These are phyloP conservation scores for Candida quercuum DNA, from an alignment of 805 yeast species.

Conservation along the genomic window DNA sequence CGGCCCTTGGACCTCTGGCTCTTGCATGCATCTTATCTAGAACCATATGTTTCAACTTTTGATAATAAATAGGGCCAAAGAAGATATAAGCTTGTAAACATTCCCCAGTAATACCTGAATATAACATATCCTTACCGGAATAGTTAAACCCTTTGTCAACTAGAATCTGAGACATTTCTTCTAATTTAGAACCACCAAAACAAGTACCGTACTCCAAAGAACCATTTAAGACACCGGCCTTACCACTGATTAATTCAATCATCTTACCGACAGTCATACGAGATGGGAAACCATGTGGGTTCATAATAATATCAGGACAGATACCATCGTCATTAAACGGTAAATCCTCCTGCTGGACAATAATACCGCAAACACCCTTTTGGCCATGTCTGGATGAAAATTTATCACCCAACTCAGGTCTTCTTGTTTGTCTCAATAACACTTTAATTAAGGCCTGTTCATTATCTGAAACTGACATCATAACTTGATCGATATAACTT, in stretches of 20 bases:
- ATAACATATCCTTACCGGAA: conserved; percentile 96
- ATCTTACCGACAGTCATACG: conserved; percentile 99
- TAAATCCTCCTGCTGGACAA: conserved; percentile 93
- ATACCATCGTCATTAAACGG: conserved; percentile 94
- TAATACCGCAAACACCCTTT: conserved; percentile 98
- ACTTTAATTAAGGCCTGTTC: conserved; percentile 95
- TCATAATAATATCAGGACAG: conserved; percentile 94
- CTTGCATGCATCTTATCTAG: conserved; percentile 99
- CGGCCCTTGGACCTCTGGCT: conserved; percentile 99
- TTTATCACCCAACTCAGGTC: conserved; percentile 97
- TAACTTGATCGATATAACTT: conserved; percentile 91
- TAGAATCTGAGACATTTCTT: conserved; percentile 87
- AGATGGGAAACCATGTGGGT: conserved; percentile 99
- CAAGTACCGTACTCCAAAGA: conserved; percentile 93
- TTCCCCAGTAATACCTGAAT: conserved; percentile 96
- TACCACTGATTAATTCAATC: conserved; percentile 94
- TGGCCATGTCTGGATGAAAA: conserved; percentile 98
- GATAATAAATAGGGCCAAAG: conserved; percentile 98
- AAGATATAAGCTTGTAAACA: conserved; percentile 95
- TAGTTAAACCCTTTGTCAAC: conserved; percentile 90
- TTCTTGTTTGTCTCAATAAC: conserved; percentile 85
- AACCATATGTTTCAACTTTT: conserved; percentile 98
- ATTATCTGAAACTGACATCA: conserved; percentile 93
- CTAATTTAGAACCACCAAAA: conserved; percentile 95
- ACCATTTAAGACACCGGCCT: conserved; percentile 95